These are phyloP conservation scores for Fusarium caatingaense DNA, from an alignment of 2,329 filamentous ascomycete genomes.

Conservation along the genomic window DNA sequence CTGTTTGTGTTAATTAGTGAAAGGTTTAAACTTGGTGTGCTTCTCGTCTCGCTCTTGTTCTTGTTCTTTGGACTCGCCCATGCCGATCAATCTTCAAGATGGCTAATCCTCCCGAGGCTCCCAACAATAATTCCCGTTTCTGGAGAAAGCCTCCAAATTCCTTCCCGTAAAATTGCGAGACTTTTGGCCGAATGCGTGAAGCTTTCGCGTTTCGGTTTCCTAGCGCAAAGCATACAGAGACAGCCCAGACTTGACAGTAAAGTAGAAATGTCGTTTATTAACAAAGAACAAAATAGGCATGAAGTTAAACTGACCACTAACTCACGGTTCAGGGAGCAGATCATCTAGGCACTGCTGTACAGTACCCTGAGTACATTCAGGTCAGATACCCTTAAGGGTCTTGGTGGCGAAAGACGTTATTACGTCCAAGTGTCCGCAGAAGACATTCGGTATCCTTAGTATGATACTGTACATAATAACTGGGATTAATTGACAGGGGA, in stretches of 20 bases:
- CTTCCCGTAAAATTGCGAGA: constrained; percentile 17
- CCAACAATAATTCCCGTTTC: constrained; percentile 11
- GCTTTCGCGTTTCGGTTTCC: constrained; percentile 10
- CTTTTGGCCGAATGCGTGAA: constrained; percentile 12
- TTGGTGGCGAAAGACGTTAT: constrained; percentile 22
- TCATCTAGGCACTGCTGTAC: constrained; percentile 8
- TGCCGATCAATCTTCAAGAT: constrained; percentile 32
- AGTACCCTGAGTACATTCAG: too few relatives aligned
- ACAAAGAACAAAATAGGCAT: constrained; percentile 5
- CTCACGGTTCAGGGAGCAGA: constrained; percentile 4
- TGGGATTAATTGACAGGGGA: constrained; percentile 3
- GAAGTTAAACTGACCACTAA: constrained; percentile 12
- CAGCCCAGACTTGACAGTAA: not conserved
- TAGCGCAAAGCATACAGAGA: constrained; percentile 30
- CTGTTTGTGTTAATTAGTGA: constrained; percentile 18
- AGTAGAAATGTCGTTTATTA: constrained; percentile 8
- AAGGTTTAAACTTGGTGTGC: constrained; percentile 32
- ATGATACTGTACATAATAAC: constrained; percentile 13
- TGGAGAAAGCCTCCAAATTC: constrained; percentile 14
- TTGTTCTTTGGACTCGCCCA: constrained; percentile 23
- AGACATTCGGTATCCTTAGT: constrained; percentile 30
- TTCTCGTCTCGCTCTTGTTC: constrained; percentile 1
- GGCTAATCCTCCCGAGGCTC: constrained; percentile 5
- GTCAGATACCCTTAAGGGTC: constrained; percentile 23
- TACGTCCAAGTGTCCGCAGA: constrained; percentile 18